A percentile compares a stretch with the other conserved stretches of the same genome.
These are phyloP conservation scores for Ascochyta viciae-villosae DNA, from an alignment of 2,329 filamentous ascomycete species.

Conservation along the genomic window DNA sequence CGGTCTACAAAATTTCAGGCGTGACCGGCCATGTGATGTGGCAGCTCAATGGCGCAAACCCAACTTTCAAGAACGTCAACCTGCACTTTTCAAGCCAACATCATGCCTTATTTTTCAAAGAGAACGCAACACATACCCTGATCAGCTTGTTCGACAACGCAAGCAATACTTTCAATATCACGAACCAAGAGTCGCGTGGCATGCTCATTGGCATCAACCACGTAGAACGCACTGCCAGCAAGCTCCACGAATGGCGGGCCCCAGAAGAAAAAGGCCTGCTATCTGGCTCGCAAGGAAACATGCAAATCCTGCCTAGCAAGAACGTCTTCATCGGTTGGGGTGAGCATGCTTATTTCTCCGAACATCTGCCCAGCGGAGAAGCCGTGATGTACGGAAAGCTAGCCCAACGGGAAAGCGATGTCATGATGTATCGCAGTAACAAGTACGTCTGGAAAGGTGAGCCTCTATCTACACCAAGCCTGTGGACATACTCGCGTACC, in stretches of 20 bases:
- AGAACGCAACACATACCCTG: conserved; percentile 14
- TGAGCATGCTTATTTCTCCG: conserved; percentile 58
- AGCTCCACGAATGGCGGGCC: conserved; percentile 29
- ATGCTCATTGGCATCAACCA: conserved; percentile 49
- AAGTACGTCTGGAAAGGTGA: conserved; percentile 39
- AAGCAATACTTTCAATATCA: conserved; percentile 23
- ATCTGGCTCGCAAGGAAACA: conserved; percentile 50
- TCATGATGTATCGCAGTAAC: conserved; percentile 51
- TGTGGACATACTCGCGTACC: conserved; percentile 11
- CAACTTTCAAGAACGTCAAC: conserved; percentile 27
- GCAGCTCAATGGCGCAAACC: conserved; percentile 42
- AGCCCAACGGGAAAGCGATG: conserved; percentile 17
- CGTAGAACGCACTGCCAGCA: conserved; percentile 47
- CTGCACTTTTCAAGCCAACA: conserved; percentile 53
- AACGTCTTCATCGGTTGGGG: conserved; percentile 59
- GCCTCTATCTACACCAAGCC: conserved; percentile 29
- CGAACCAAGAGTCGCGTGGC: conserved; percentile 44
- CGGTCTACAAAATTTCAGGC: conserved; percentile 36
- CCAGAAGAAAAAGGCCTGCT: conserved; percentile 21
- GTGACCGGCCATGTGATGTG: conserved; percentile 36
- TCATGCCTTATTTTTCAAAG: conserved; percentile 55
- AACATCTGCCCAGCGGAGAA: conserved; percentile 52
- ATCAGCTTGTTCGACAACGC: conserved; percentile 51
- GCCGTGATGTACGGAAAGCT: conserved; percentile 44
- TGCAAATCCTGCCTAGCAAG: conserved; percentile 52